Evolutionary conservation across 148 eudicot genomes (phyloP), one percentile per base, ranked within the genome.

Genomic region (Polygonum maritimum): DNA sequence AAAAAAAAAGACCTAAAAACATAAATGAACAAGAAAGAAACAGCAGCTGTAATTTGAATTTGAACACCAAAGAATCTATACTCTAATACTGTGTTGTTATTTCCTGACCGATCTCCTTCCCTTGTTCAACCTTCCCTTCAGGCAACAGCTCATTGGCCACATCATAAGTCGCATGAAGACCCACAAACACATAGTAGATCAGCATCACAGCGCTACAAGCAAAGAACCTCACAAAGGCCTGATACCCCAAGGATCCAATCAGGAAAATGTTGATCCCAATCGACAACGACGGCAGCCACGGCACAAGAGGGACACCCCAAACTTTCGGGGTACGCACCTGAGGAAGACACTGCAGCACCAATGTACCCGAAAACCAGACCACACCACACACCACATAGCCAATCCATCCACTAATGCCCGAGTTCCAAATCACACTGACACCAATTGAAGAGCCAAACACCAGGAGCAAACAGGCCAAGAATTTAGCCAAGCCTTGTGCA

Each of bases 271-370:
- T 95, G 85, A 88, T 86, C 35, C 45, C 83, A 74, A 95, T 89
- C 4, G 98, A 95, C 62, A 95, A 51, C 1, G 88, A 84, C 0
- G 98, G 98, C 70, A 95, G 40, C 98, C 91, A 90, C 4, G 98
- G 98, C 48, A 95, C 98, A 36, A 95, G 85, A 0, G 98, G 98
- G 74, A 92, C 98, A 6, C 94, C 97, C 98, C 98, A 95, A 2
- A 90, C 78, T 75, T 84, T 90, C 6, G 98, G 90, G 71, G 82
- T 12, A 35, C 89, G 85, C 75, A 83, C 91, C 79, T 88, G 88
- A 10, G 88, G 82, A 69, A 88, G 82, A 78, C 90, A 76, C 71
- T 80, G 83, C 92, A 95, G 76, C n/a, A 84, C 87, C 69, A 83
- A 19, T 26, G 97, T 90, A 47, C 93, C 90, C 16, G 78, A 9